phyloP scores from a whole-genome alignment of 306 rosid species.

The Sphenostylis stenocarpa region DNA sequence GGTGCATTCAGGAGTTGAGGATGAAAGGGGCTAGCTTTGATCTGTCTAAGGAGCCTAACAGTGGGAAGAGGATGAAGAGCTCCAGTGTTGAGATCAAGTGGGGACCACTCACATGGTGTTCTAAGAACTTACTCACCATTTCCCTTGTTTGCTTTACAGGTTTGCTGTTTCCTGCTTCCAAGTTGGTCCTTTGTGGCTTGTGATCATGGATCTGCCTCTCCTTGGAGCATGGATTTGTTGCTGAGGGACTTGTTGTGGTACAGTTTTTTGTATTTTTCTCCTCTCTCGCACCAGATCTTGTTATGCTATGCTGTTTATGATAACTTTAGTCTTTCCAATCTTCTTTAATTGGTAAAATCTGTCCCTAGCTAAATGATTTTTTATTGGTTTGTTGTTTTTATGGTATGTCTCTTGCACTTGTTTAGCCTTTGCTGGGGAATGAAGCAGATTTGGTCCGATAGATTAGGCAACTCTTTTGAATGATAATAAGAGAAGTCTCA shows the following conservation, averaged over 20 bases:
- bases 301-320: neutral
- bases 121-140: constrained; percentile 44
- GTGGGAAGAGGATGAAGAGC: constrained; percentile 82
- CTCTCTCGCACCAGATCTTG: neutral
- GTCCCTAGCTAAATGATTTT: too few relatives aligned
- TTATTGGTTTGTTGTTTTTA: neutral
- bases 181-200: constrained; percentile 63
- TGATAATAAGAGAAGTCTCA: neutral
- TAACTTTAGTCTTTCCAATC: neutral
- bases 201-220: constrained; percentile 24
- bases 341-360: too few relatives aligned
- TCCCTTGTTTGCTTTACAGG: constrained; percentile 71
- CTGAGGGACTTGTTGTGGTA: constrained; percentile 28
- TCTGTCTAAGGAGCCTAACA: constrained; percentile 61
- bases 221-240: neutral
- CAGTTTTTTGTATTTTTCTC: neutral
- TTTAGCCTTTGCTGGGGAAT: constrained; percentile 50
- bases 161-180: constrained; percentile 58
- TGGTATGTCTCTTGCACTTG: neutral
- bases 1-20: constrained; percentile 81
- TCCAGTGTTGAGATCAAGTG: constrained; percentile 90
- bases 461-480: neutral
- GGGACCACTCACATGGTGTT: constrained; percentile 64
- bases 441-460: constrained; percentile 68
- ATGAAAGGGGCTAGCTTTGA: constrained; percentile 93